phyloP scores from a whole-genome alignment of 2,329 filamentous ascomycete species.

The Phialemoniopsis sp. region DNA sequence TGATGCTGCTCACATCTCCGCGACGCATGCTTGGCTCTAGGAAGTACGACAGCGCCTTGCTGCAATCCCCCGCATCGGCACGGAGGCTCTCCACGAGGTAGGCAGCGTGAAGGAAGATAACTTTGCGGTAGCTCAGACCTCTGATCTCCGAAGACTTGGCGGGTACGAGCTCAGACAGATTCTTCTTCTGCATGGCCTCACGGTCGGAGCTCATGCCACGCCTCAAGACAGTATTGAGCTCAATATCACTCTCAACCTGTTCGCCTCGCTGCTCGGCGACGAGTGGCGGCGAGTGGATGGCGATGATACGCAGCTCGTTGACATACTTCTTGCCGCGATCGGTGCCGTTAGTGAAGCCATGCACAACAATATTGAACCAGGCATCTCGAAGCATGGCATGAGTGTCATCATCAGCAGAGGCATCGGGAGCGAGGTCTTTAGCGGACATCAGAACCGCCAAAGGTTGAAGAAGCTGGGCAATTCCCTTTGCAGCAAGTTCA shows the following conservation, averaged over 20 bases:
- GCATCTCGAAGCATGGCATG: slow-evolving; percentile 78
- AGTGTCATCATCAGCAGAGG: slow-evolving; percentile 59
- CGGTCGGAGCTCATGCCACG: slow-evolving; percentile 79
- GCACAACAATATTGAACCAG: slow-evolving; percentile 97
- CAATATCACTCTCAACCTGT: slow-evolving; percentile 91
- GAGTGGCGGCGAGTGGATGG: slow-evolving; percentile 80
- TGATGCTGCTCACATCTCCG: slow-evolving; percentile 58
- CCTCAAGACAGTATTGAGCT: slow-evolving; percentile 88
- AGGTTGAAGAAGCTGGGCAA: slow-evolving; percentile 81
- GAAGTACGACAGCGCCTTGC: slow-evolving; percentile 86
- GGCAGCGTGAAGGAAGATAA: slow-evolving; percentile 87
- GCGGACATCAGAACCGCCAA: slow-evolving; percentile 79
- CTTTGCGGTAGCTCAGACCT: slow-evolving; percentile 80
- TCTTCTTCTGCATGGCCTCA: slow-evolving; percentile 74
- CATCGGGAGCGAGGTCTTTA: slow-evolving; percentile 49
- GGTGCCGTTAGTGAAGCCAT: slow-evolving; percentile 78
- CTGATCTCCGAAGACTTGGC: slow-evolving; percentile 74
- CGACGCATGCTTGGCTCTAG: slow-evolving; percentile 80
- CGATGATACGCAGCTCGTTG: slow-evolving; percentile 77
- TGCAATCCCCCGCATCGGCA: slow-evolving; percentile 83
- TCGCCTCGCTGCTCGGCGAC: slow-evolving; percentile 87
- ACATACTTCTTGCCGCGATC: slow-evolving; percentile 68
- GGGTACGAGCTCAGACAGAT: slow-evolving; percentile 70
- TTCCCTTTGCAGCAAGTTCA: slow-evolving; percentile 79
- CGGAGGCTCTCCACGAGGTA: slow-evolving; percentile 86